Conservation (phyloP, 768 basidiomycete genomes). For the Serendipita indica region DNA sequence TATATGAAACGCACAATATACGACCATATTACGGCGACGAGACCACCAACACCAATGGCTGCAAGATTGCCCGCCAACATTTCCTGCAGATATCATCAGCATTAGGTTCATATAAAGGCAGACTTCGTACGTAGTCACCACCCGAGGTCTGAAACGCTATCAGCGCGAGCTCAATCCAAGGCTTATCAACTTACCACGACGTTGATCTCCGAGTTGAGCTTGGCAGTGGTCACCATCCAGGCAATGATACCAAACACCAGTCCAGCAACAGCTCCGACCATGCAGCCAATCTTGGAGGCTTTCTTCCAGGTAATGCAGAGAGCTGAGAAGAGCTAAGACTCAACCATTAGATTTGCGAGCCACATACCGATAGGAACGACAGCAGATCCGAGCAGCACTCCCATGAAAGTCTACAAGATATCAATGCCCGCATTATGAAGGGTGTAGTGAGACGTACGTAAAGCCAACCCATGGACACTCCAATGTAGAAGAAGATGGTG, state of each 20-base stretch:
- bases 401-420: constrained; percentile 37
- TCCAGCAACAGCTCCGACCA: constrained; percentile 56
- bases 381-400: constrained; percentile 67
- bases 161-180: not conserved
- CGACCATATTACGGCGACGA: constrained; percentile 53
- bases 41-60: constrained; percentile 65
- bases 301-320: constrained; percentile 72
- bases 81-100: constrained; percentile 19
- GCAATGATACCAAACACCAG: constrained; percentile 55
- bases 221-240: constrained; percentile 73
- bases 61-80: constrained; percentile 90
- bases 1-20: constrained; percentile 34
- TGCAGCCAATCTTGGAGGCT: constrained; percentile 75
- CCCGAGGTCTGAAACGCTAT: constrained; percentile 16
- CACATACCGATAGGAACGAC: constrained; percentile 61
- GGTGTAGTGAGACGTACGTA: constrained; percentile 39
- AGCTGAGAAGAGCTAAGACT: constrained; percentile 22
- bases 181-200: constrained; percentile 36
- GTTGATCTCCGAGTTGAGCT: constrained; percentile 57
- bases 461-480: constrained; percentile 87
- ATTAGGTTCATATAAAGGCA: not conserved
- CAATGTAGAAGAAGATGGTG: constrained; percentile 76
- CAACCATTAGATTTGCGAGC: not conserved
- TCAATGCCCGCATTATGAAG: not conserved
- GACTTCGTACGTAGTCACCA: constrained; percentile 26